Conservation (phyloP, 345 rosid genomes). For the Salix caprea region DNA sequence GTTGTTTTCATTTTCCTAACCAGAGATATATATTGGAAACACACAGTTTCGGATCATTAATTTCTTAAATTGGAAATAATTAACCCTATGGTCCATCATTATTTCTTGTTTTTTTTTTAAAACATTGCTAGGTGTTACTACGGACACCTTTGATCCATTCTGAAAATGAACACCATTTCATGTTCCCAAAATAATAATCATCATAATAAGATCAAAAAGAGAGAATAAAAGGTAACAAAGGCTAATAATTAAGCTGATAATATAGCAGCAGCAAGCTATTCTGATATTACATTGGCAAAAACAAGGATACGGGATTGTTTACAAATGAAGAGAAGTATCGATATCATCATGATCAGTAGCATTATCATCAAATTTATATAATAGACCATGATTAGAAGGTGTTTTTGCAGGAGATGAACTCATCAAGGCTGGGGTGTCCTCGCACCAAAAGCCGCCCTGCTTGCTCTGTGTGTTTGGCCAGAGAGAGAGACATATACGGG, state of each 20-base stretch:
- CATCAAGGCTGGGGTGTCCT: background rate
- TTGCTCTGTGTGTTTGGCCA: background rate
- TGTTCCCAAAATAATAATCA: too few species aligned
- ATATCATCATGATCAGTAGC: background rate
- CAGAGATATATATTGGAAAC: too few species aligned
- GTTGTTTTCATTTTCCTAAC: too few species aligned
- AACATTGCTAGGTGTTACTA: too few species aligned
- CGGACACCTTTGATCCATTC: too few species aligned
- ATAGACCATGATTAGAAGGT: background rate
- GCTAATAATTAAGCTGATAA: background rate
- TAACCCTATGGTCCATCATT: too few species aligned
- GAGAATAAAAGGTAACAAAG: background rate
- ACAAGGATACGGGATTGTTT: background rate
- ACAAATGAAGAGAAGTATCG: slow-evolving; percentile 13
- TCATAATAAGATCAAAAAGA: too few species aligned
- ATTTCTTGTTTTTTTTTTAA: too few species aligned
- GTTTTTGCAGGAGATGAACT: background rate
- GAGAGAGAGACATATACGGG: background rate
- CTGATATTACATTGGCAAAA: background rate
- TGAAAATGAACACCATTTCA: too few species aligned
- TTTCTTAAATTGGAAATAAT: too few species aligned
- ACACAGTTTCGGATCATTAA: too few species aligned
- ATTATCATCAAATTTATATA: background rate
- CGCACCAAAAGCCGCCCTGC: background rate
- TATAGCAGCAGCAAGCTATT: background rate